Evolutionary conservation across 805 yeast species (phyloP).

Genomic region (Ogataea allantospora): DNA sequence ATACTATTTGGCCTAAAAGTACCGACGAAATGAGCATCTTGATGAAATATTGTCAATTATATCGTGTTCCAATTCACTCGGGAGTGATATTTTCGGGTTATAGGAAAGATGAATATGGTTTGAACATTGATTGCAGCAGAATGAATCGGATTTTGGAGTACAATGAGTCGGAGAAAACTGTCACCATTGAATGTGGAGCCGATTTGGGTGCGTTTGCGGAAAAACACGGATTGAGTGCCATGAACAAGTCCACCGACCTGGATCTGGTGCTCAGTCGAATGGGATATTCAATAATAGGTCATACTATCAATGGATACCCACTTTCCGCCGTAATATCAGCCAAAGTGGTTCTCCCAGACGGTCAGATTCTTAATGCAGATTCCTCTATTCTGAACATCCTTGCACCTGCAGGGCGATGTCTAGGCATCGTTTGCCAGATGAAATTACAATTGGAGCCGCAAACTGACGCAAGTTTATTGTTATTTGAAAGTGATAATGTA

Average conservation of each 20-base stretch:
- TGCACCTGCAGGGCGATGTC: constrained; percentile 9
- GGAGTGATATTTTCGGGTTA: constrained; percentile 10
- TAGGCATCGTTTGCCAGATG: constrained; percentile 19
- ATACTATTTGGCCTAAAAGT: constrained; percentile 21
- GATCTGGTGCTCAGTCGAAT: constrained; percentile 22
- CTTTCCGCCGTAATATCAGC: constrained; percentile 11
- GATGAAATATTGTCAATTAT: constrained; percentile 26
- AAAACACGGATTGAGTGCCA: constrained; percentile 4
- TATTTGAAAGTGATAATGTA: neutral
- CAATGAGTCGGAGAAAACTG: constrained; percentile 2
- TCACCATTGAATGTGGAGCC: constrained; percentile 12
- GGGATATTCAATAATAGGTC: constrained; percentile 14
- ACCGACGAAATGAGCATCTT: constrained; percentile 25
- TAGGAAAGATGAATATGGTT: constrained; percentile 10
- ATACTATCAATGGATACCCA: constrained; percentile 12
- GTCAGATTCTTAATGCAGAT: constrained; percentile 15
- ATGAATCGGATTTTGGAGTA: constrained; percentile 13
- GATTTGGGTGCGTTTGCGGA: constrained; percentile 5
- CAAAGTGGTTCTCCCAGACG: constrained; percentile 31
- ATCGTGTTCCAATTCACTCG: constrained; percentile 28
- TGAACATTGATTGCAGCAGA: constrained; percentile 13
- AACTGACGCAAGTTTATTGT: neutral
- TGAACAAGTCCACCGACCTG: constrained; percentile 8
- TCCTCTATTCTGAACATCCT: constrained; percentile 15
- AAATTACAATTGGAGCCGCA: constrained; percentile 18